Evolutionary conservation across 257 asterid genomes (phyloP).

Genomic region (Solanum appendiculatum): DNA sequence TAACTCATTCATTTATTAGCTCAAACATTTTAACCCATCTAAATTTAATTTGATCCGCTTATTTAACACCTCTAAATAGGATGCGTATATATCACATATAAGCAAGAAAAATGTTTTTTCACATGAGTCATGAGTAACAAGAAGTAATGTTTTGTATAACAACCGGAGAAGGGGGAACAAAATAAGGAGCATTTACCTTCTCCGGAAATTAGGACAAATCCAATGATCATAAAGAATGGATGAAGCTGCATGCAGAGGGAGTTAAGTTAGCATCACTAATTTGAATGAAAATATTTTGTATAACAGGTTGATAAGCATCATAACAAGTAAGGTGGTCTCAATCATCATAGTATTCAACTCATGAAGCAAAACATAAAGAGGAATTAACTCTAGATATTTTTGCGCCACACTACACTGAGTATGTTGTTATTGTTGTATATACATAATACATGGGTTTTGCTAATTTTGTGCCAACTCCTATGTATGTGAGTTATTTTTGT

Average conservation of each 20-base stretch:
- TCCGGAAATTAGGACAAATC: not conserved
- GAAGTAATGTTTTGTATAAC: not conserved
- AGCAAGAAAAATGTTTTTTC: too few species aligned
- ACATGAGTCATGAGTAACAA: not conserved
- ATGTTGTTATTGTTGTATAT: too few species aligned
- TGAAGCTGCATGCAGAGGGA: not conserved
- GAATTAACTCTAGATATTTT: not conserved
- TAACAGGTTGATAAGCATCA: not conserved
- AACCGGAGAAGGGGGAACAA: not conserved
- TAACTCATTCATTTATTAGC: too few species aligned
- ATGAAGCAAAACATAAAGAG: not conserved
- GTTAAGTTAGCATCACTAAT: not conserved
- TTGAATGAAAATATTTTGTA: not conserved
- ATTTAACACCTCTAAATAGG: too few species aligned
- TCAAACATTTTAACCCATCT: too few species aligned
- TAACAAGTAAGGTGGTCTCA: not conserved
- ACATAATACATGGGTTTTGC: too few species aligned
- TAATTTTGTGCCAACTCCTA: too few species aligned
- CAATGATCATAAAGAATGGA: not conserved
- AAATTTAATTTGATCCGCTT: too few species aligned
- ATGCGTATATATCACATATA: too few species aligned
- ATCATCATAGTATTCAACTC: not conserved
- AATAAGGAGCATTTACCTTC: not conserved
- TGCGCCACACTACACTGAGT: too few species aligned
- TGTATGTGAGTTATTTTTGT: too few species aligned